Evolutionary conservation across 1,284 basidiomycete genomes (phyloP).

Genomic region (Ustilago lituana): DNA sequence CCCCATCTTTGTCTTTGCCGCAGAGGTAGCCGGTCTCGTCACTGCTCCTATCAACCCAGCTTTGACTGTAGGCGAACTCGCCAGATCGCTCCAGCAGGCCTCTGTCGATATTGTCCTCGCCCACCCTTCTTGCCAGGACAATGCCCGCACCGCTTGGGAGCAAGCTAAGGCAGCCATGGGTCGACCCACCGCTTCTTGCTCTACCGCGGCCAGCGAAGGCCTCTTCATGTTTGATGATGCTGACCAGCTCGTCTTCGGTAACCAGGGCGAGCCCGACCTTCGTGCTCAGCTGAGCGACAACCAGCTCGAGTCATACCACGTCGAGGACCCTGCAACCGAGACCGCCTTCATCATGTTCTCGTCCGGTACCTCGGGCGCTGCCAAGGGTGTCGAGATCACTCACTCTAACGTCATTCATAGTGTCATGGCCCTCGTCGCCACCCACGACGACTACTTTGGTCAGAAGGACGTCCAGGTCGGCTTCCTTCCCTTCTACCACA

Average conservation of each 20-base stretch:
- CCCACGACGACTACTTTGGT: conserved; percentile 46
- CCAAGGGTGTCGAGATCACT: conserved; percentile 64
- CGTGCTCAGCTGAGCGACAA: conserved; percentile 39
- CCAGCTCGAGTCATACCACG: conserved; percentile 39
- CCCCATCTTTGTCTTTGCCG: conserved; percentile 53
- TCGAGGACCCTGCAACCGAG: conserved; percentile 43
- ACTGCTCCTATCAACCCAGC: conserved; percentile 59
- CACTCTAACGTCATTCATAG: conserved; percentile 59
- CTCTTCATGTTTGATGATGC: conserved; percentile 59
- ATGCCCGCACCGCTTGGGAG: conserved; percentile 47
- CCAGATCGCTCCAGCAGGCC: conserved; percentile 57
- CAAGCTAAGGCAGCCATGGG: conserved; percentile 38
- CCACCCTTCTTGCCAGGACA: conserved; percentile 47
- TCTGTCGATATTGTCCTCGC: conserved; percentile 49
- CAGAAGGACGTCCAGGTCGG: conserved; percentile 50
- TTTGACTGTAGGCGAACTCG: conserved; percentile 59
- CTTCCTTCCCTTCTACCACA: conserved; percentile 64
- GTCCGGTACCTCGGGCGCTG: conserved; percentile 61
- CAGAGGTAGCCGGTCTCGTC: conserved; percentile 46
- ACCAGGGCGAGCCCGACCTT: conserved; percentile 50
- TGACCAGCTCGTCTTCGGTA: conserved; percentile 32
- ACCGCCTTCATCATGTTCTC: conserved; percentile 61
- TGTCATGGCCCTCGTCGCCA: conserved; percentile 47
- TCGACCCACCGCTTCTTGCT: conserved; percentile 8
- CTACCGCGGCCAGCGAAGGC: conserved; percentile 19